Evolutionary conservation across 2,329 filamentous ascomycete species (phyloP), one percentile per base, ranked within the genome.

Genomic region (Epichloe glyceriae): DNA sequence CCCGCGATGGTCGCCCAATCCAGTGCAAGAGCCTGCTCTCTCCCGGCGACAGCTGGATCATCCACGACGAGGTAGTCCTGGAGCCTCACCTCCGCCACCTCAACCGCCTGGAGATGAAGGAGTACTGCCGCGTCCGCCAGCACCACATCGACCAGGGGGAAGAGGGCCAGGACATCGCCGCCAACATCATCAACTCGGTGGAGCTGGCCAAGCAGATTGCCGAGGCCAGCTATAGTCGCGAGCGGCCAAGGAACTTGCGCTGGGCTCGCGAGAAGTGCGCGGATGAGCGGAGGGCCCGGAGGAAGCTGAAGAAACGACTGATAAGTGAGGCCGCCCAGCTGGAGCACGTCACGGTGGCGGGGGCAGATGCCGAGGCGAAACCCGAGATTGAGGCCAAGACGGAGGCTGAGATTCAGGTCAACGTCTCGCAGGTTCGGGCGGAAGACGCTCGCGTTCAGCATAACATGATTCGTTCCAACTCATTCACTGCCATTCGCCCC

Each of bases 71-170:
- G 35, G 46, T 47, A 1, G 46, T 47, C 46, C 35, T 47, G 46
- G 46, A 47, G 37, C 46, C 46, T 12, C 46, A 47, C 14, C 46
- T 47, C 15, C 46, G 46, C 20, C 34, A 47, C 8, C 46, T 47
- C 15, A 47, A 47, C 35, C 46, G 46, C 15, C 37, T 47, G n/a
- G 46, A 47, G 35, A 47, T 47, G 46, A 47, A 47, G 37, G 46
- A 47, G 37, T 47, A 47, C 3, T 47, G 46, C 37, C 46, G 46
- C 20, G 35, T 37, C 15, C 46, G 46, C 20, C 46, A 47, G 20
- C 10, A 37, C 19, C 46, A 47, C 15, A 47, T 47, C 12, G 46
- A 47, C 15, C 20, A 40, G 35, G 46, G 46, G 1, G 46, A 47
- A 19, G 35, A 40, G 22, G 35, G 20, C 8, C 14, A 47, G 35